Evolutionary conservation across 2,329 filamentous ascomycete species (phyloP), one percentile per base, ranked within the genome.

Genomic region (Teratosphaeria gauchensis): DNA sequence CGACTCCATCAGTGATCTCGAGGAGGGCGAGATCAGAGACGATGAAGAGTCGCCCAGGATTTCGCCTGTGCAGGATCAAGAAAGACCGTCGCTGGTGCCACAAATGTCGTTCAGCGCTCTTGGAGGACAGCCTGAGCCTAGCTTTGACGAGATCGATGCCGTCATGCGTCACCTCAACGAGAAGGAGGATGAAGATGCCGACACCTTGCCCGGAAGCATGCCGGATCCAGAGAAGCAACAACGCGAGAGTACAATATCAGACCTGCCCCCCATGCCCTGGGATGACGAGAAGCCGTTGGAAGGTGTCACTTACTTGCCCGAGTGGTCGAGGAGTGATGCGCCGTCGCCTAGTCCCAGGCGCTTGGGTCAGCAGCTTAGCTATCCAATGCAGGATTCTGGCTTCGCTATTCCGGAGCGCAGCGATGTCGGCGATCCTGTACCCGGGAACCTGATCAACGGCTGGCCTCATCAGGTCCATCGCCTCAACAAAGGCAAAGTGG

Each of bases 61-160:
- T 28, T 62, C 65, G 16, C 59, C 63, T 51, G 51, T 66, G 24
- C 59, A 59, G 42, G 42, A 48, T 48, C 16, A 48, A 48, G 42
- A 9, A 8, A 19, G 19, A 21, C n/a, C 42, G 42, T 21, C 42
- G 16, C 42, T 48, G 51, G 51, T 7, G 42, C 19, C 42, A 19
- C n/a, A 48, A 6, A 48, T 48, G 42, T 48, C 42, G n/a, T 48
- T 48, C 42, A 48, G 19, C 19, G 42, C 42, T 21, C n/a, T 48
- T n/a, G 42, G 42, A 9, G n/a, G 42, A 11, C 54, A 60, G 30
- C 56, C 62, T 3, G 71, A 78, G 55, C 75, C 77, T 35, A 78
- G 86, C 0, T 89, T 89, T 66, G 87, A 92, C 65, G 91, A 96
- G 69, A 92, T 96, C 67, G 92, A 96, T 76, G 90, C 88, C 52